Evolutionary conservation across 306 rosid genomes (phyloP), one percentile per base, ranked within the genome.

Genomic region (Vigna nakashimae): DNA sequence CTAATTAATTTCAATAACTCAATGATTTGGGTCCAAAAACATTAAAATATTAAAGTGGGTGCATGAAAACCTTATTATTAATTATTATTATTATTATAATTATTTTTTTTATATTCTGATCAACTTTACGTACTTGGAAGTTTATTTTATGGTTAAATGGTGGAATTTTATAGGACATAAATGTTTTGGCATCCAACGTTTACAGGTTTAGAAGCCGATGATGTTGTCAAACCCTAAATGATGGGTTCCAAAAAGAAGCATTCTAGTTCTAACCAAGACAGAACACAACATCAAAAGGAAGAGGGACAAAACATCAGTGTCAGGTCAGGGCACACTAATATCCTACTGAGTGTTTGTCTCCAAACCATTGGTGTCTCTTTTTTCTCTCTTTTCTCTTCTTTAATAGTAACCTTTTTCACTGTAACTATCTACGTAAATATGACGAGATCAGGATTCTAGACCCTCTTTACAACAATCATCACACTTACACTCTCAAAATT

Each of bases 281-380:
- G 49, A 49, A 63, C 84, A 78, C 66, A 24, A 78, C 66, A 24
- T 60, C 68, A 88, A 82, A 80, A 76, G 13, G 28, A 15, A 66
- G 77, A 46, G 69, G 43, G 86, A 84, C 87, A 86, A 78, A 78
- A 80, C 80, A 76, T 80, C 89, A 36, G 6, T 74, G 83, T 85
- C 87, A 75, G 34, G 48, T 66, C 81, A 83, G 45, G 30, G 42
- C 73, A 26, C 26, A 66, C 64, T 34, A 15, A 72, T 6, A 20
- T 51, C 70, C 42, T 46, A 70, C 0, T 14, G 20, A 76, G 2
- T 68, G 32, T 22, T n/a, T 82, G 85, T 73, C 83, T 48, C 20
- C 32, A 1, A 34, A 3, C 46, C 71, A 85, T 87, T 82, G 71
- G 87, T 74, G 73, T 74, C 73, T 84, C 73, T 82, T 80, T 38